Evolutionary conservation across 257 asterid genomes (phyloP).

Genomic region (Rhazya stricta): DNA sequence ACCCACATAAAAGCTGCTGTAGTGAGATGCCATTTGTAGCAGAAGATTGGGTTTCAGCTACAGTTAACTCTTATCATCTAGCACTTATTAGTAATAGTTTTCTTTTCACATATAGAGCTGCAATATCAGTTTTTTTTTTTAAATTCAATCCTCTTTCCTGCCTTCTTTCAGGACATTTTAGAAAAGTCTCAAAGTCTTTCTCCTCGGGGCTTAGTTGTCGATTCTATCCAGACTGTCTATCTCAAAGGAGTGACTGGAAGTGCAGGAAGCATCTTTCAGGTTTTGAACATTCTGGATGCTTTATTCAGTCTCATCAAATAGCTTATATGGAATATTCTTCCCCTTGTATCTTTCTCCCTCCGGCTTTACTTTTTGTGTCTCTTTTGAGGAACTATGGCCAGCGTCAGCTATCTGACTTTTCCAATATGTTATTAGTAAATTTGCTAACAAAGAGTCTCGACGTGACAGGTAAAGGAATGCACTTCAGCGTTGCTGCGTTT

Average conservation of each 20-base stretch:
- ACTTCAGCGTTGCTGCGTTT: conserved; percentile 82
- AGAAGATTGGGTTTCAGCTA: not conserved
- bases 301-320: conserved; percentile 7
- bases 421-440: conserved; percentile 9
- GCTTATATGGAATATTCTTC: not conserved
- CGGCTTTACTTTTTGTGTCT: not conserved
- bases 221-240: conserved; percentile 95
- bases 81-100: not conserved
- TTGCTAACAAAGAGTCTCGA: not conserved
- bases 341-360: not conserved
- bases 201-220: conserved; percentile 65
- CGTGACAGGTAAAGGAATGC: conserved; percentile 86
- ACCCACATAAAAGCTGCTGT: not conserved
- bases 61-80: not conserved
- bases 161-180: conserved; percentile 69
- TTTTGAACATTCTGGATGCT: conserved; percentile 28
- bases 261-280: conserved; percentile 80
- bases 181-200: conserved; percentile 60
- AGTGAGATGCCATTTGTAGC: not conserved
- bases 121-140: not conserved
- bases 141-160: not conserved
- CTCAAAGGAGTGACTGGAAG: conserved; percentile 72
- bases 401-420: conserved; percentile 2
- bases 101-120: not conserved
- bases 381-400: not conserved